Evolutionary conservation across 2,329 filamentous ascomycete species (phyloP), one percentile per base, ranked within the genome.

Genomic region (Fusarium coffeatum): DNA sequence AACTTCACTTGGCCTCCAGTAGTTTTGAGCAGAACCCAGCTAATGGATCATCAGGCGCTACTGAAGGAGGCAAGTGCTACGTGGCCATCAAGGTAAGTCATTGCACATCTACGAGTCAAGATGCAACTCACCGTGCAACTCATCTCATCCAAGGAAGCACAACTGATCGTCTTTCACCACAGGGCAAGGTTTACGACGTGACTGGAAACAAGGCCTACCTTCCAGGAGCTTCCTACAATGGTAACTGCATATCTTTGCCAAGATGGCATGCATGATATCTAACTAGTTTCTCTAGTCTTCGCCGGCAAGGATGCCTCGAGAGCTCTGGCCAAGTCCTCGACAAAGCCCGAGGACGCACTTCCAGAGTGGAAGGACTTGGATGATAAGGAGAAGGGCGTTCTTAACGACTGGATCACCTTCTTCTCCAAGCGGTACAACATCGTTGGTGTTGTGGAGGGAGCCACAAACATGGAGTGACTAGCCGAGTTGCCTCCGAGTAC

Each of bases 391-490:
- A 93, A 96, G 83, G 89, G 88, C 27, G 90, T 92, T 5, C 83
- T 99, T 66, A 87, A 95, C 56, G 96, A 99, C 80, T 99, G 96
- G 96, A 89, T 91, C 69, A 97, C 92, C 3, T 99, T 97, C 82
- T 99, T 99, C 82, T 93, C 92, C 72, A 99, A 98, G 84, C 87
- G 96, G 61, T 99, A 99, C 83, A 98, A 97, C 76, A 88, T 98
- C 54, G 89, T 97, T 48, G 93, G 93, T 16, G 79, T 85, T 59
- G 88, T 92, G 18, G 82, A 86, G 64, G 88, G 87, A 37, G 88
- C 88, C 28, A 89, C 85, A 28, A 90, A 90, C 75, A 80, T 82
- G 75, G 85, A 84, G 28, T 76, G 72, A 76, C 74, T 76, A 73
- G 65, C 69, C 62, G 71, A 67, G 59, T 55, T 56, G 59, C 62